Percentiles rank a stretch among this genome's conserved stretches.
Conservation (phyloP, 1,139 yeast species). For the Torulaspora globosa region DNA sequence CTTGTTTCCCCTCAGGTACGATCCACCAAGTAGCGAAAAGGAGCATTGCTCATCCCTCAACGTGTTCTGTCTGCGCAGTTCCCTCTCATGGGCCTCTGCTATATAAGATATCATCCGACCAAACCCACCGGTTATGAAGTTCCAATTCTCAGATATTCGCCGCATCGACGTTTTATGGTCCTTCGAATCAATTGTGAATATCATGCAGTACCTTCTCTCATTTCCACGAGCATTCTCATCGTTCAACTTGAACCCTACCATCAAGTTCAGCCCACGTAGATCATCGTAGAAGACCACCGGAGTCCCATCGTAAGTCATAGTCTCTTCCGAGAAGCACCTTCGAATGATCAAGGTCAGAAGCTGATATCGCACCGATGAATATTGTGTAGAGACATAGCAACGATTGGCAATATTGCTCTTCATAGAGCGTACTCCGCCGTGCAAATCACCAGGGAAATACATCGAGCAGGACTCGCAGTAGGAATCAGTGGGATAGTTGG, state of each 20-base stretch:
- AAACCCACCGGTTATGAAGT: slow-evolving; percentile 49
- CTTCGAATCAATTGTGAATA: slow-evolving; percentile 60
- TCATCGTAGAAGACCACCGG: slow-evolving; percentile 74
- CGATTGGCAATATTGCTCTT: slow-evolving; percentile 21
- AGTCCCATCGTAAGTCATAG: slow-evolving; percentile 58
- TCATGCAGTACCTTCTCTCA: slow-evolving; percentile 65
- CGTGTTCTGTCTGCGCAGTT: slow-evolving; percentile 29
- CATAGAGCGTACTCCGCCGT: slow-evolving; percentile 23
- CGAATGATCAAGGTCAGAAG: slow-evolving; percentile 45
- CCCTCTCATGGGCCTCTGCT: slow-evolving; percentile 42
- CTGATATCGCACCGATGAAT: slow-evolving; percentile 48
- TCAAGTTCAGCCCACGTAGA: slow-evolving; percentile 61
- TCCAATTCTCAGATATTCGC: slow-evolving; percentile 55
- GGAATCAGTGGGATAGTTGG: slow-evolving; percentile 41
- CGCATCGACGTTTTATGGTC: slow-evolving; percentile 34
- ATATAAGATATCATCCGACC: slow-evolving; percentile 49
- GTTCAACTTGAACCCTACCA: slow-evolving; percentile 60
- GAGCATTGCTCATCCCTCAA: slow-evolving; percentile 42
- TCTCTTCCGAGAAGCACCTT: slow-evolving; percentile 69
- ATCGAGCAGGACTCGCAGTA: slow-evolving; percentile 59
- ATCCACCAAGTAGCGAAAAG: slow-evolving; percentile 37
- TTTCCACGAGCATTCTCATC: slow-evolving; percentile 77
- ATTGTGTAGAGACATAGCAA: slow-evolving; percentile 51
- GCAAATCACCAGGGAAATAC: slow-evolving; percentile 41
- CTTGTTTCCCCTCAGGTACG: slow-evolving; percentile 46